Evolutionary conservation across 345 rosid genomes (phyloP), one percentile per base, ranked within the genome.

Genomic region (Physaria fendleri): DNA sequence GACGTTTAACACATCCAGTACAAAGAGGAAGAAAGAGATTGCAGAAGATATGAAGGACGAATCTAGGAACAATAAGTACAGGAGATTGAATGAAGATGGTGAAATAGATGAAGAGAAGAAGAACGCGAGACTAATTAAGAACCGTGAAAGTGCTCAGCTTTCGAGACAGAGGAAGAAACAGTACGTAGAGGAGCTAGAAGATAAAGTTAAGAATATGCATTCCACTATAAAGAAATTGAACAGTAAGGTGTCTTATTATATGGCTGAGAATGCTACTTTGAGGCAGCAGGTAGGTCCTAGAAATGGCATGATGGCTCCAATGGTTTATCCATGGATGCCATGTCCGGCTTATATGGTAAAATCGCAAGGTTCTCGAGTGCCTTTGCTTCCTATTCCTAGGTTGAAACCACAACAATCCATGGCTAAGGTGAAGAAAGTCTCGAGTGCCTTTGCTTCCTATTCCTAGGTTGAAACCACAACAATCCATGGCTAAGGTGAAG

Each of bases 131-230:
- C 69, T 88, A 24, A 73, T 80, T 75, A 68, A 93, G 58, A 92
- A 92, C 66, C 79, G 96, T 5, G 98, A 88, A 69, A 92, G 98
- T 11, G 96, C 98, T 21, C 98, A 84, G 56, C 76, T 92, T 21
- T 88, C 98, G 1, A 74, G 98, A 42, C 96, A 84, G 78, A 75
- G 96, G 71, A 92, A 81, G 88, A 92, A 86, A 65, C 85, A 86
- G 67, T 88, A 92, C 70, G 85, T 88, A 5, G 90, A 88, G 74
- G 98, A 92, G 81, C 74, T 92, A 18, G 93, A 92, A 64, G 98
- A 85, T 16, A 86, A 88, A 77, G 82, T 82, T 29, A 80, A 80
- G 73, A 18, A 37, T 25, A 66, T 88, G 95, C 88, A 88, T 41
- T 79, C 87, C n/a, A 79, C 83, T 1, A 86, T 92, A 15, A 54